Evolutionary conservation across 371 early-diverging fungal genomes (phyloP), one percentile per base, ranked within the genome.

Genomic region (Saksenaea oblongispora): DNA sequence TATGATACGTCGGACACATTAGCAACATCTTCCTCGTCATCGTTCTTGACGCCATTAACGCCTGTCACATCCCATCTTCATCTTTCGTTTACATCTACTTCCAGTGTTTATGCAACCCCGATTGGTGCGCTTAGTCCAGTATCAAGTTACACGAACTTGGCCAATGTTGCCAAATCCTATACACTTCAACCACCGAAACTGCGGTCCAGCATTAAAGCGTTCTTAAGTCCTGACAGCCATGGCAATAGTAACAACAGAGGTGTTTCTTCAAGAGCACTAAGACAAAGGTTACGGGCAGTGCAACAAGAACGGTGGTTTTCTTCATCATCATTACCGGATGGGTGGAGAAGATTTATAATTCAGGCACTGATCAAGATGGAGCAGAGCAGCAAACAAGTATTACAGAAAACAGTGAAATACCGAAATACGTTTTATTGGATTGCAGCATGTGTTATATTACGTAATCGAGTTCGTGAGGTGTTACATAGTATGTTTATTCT

Each of bases 351-450:
- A 24, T 14, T 64, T 24, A 17, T 63, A 18, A 8, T 63, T 8
- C 13, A 55, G 9, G 15, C 51, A 18, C 36, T 56, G 37, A 37
- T 54, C 41, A 56, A 34, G 15, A 42, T 59, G 15, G 61, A 64
- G 42, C 41, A 24, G 26, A 26, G 53, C 11, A 58, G 65, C n/a
- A 34, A 62, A 10, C 54, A 60, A 22, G n/a, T 64, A 1, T 27
- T 69, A 17, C 64, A 41, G 15, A 68, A 71, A 54, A 41, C 69
- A 15, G 24, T 73, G n/a, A 54, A 53, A 39, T 75, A 75, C 34
- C 58, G 67, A 18, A 57, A 62, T 8, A 74, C 69, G 18, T 54
- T 78, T 0, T 79, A 70, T 39, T 79, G 79, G 79, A 54, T 79
- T 17, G 28, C 66, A 10, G 71, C 72, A 0, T 74, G 72, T 51